Base-by-base conservation (phyloP, 1,139 yeast species). In the Blastobotrys petasosporus region DNA sequence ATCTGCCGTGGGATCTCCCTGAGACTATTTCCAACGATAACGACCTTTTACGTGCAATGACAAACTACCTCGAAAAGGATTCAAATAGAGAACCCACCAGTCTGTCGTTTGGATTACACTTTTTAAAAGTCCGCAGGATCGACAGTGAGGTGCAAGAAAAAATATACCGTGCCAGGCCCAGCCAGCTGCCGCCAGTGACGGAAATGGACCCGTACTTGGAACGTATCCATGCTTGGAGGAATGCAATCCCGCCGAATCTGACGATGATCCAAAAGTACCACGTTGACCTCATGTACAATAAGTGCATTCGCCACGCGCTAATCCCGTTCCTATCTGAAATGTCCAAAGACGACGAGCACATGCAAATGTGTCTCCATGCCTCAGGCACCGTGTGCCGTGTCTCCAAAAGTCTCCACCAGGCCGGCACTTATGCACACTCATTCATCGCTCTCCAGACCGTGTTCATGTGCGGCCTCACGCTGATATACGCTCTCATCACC, bases 381-480 rank as follows among this genome's bases (percentile, higher is more conserved):
- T 33, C 36, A 12, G 36, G 36, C 4, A 4, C 36, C 11, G 11
- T 33, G 36, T 33, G 15, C 17, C 36, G 16, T n/a, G 20, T 33
- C 5, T n/a, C 17, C 17, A 33, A 33, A 15, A 33, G 16, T 5
- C 36, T 33, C 6, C 36, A 33, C 36, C 15, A 33, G 20, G 36
- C 11, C 3, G 36, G 36, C n/a, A 12, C 12, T 33, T 33, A 33
- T 33, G 36, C 36, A 16, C 36, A 33, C n/a, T 33, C 36, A 12
- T 33, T 33, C 16, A 16, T 33, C 16, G 36, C 36, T 16, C 36
- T 33, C 5, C 36, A 33, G 36, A 33, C 36, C n/a, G 36, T 33
- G 20, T 33, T 33, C 17, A 33, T 33, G 36, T 33, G 36, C n/a
- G 36, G 36, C 5, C 20, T 33, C 4, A 33, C 36, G n/a, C 17